phyloP scores from a whole-genome alignment of 306 rosid genomes.

The Prunus kanzakura region DNA sequence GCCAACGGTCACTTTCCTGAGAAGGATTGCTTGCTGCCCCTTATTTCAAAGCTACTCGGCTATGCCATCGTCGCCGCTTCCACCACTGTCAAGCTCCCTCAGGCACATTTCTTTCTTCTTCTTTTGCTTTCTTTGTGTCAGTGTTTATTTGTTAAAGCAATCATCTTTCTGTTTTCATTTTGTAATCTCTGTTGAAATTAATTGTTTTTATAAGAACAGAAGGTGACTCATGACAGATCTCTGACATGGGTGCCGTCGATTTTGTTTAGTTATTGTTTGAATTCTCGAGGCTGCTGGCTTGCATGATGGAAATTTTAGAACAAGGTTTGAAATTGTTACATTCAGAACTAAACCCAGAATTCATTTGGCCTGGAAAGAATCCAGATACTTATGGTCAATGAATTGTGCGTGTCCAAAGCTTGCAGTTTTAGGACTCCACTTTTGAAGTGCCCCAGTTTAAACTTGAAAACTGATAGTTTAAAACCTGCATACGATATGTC shows the following conservation, averaged over 20 bases:
- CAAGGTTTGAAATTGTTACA: background rate
- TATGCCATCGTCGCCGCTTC: constrained; percentile 97
- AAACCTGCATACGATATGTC: background rate
- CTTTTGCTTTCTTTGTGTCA: background rate
- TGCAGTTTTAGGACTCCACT: background rate
- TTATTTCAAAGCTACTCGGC: constrained; percentile 92
- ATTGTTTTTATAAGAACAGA: background rate
- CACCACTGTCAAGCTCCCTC: constrained; percentile 98
- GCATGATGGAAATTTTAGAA: background rate
- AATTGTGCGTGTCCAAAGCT: background rate
- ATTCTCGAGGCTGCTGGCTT: background rate
- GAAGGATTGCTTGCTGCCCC: constrained; percentile 87
- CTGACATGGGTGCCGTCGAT: background rate
- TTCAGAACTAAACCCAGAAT: background rate
- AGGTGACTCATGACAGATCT: background rate
- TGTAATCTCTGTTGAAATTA: background rate
- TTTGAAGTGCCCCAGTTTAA: background rate
- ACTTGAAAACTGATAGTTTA: background rate
- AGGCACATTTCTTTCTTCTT: constrained; percentile 37
- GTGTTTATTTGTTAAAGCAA: background rate
- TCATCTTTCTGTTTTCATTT: background rate
- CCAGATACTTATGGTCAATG: background rate
- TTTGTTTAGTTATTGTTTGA: background rate
- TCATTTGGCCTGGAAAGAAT: background rate
- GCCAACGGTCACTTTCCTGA: constrained; percentile 69